Evolutionary conservation across 805 yeast genomes (phyloP).

Genomic region (Candida rishiriensis): DNA sequence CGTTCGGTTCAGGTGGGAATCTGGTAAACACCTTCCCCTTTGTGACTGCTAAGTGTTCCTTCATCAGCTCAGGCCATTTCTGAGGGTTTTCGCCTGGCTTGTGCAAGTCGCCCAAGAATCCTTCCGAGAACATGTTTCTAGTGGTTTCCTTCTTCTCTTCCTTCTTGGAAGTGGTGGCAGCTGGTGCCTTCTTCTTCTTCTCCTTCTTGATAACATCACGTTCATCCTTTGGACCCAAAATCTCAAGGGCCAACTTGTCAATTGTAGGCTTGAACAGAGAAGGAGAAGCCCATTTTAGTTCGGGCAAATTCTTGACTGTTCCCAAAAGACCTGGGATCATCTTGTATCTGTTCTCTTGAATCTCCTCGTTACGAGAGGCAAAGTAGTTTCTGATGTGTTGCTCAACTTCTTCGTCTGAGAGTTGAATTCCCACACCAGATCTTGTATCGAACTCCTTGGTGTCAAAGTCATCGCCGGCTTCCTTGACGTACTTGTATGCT

Average conservation of each 20-base stretch:
- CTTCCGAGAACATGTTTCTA: constrained; percentile 88
- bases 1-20: constrained; percentile 99
- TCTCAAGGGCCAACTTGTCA: constrained; percentile 66
- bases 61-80: constrained; percentile 78
- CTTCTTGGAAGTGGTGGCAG: constrained; percentile 14
- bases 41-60: constrained; percentile 72
- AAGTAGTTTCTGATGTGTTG: constrained; percentile 56
- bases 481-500: constrained; percentile 69
- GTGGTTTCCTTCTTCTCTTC: constrained; percentile 21
- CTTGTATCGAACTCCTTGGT: constrained; percentile 51
- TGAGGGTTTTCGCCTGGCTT: constrained; percentile 95
- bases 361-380: constrained; percentile 50
- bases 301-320: constrained; percentile 66
- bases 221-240: constrained; percentile 94
- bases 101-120: constrained; percentile 92
- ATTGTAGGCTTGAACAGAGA: constrained; percentile 80
- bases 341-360: constrained; percentile 72
- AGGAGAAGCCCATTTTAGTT: constrained; percentile 90
- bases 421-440: constrained; percentile 78
- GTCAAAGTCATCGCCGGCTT: constrained; percentile 39
- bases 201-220: constrained; percentile 81
- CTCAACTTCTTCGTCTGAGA: constrained; percentile 63
- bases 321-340: constrained; percentile 74
- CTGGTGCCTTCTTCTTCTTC: constrained; percentile 46
- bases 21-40: constrained; percentile 85